Conservation (phyloP, 768 basidiomycete genomes). For the Galerina marginata region DNA sequence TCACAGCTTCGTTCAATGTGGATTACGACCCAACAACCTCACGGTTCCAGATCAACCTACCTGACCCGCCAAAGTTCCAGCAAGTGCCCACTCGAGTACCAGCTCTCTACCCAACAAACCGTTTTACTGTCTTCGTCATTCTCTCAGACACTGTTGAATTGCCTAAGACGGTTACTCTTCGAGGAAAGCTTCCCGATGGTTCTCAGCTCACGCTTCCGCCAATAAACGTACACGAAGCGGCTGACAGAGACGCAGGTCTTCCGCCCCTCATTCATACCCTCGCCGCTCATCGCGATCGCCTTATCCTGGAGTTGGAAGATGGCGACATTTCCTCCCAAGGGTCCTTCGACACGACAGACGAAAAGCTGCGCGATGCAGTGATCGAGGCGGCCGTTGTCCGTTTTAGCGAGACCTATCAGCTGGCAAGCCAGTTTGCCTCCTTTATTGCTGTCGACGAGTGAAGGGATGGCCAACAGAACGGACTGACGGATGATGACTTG, state of each 20-base stretch:
- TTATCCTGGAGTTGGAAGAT: slow-evolving; percentile 11
- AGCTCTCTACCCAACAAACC: slow-evolving; percentile 3
- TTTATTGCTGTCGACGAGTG: slow-evolving; percentile 14
- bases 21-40: not conserved
- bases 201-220: not conserved
- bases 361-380: not conserved
- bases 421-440: slow-evolving; percentile 9
- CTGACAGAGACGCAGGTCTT: not conserved
- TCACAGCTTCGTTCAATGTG: not conserved
- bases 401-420: slow-evolving; percentile 7
- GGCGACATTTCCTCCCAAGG: slow-evolving; percentile 6
- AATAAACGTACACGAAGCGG: not conserved
- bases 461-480: not conserved
- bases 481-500: too few species aligned
- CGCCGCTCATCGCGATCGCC: slow-evolving; percentile 4
- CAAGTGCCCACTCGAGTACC: slow-evolving; percentile 6
- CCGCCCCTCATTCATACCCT: slow-evolving; percentile 10
- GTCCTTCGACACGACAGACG: not conserved
- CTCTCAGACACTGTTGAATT: not conserved
- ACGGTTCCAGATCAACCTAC: not conserved
- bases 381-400: slow-evolving; percentile 3
- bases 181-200: slow-evolving; percentile 3
- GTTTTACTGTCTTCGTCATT: slow-evolving; percentile 9
- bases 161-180: slow-evolving; percentile 3
- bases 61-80: slow-evolving; percentile 2